A percentile compares a stretch with the other conserved stretches of the same genome.
Conservation (phyloP, 306 rosid species). For the Trichosanthes cucumerina region DNA sequence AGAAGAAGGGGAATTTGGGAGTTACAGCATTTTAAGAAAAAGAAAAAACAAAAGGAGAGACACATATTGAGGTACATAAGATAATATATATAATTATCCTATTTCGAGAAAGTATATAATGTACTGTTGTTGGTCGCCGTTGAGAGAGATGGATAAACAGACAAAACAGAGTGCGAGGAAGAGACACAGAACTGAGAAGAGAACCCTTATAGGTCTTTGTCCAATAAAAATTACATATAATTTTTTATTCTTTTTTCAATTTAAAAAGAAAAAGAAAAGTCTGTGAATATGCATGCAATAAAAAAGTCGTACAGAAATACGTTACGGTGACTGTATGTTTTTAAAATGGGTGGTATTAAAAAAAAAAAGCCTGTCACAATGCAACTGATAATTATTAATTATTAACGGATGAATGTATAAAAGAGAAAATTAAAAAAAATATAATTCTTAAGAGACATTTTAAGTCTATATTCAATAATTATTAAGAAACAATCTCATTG, state of each 20-base stretch:
- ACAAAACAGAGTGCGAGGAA: background rate
- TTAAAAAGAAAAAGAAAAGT: no score
- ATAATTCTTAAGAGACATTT: no score
- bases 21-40: background rate
- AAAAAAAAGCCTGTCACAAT: no score
- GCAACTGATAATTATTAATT: no score
- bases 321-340: no score
- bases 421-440: no score
- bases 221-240: background rate
- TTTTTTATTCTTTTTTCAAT: background rate
- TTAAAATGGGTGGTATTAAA: no score
- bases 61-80: background rate
- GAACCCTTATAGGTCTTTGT: background rate
- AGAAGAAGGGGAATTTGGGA: background rate
- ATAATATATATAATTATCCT: background rate
- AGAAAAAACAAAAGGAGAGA: background rate
- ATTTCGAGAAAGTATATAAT: background rate
- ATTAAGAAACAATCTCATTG: no score
- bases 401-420: no score
- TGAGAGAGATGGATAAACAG: background rate
- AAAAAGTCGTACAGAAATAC: no score
- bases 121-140: background rate
- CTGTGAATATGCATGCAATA: no score
- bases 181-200: background rate
- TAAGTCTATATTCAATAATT: no score